Base-by-base conservation (phyloP, 1,284 basidiomycete species). In the Ganoderma lucidum region DNA sequence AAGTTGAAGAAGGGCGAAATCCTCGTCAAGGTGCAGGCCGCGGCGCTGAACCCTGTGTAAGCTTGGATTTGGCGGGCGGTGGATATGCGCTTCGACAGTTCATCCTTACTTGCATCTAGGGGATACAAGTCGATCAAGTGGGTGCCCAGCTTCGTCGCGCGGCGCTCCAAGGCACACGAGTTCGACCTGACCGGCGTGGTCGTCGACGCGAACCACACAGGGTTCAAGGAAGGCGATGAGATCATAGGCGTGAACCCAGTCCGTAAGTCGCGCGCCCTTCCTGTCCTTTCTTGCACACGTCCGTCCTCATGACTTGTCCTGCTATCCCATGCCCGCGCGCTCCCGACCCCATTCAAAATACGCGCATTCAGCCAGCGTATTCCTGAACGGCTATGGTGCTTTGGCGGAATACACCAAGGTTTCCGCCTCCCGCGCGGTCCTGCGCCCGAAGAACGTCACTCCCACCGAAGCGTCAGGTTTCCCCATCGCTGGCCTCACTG, bases 41-140 rank as follows among this genome's bases (percentile, higher is more conserved):
- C 85, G 0, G 90, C 90, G 1, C 80, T 93, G 53, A 94, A 94
- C 75, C 92, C 91, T 0, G 82, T 89, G 86, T 92, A 60, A 80
- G 73, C 85, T 79, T 32, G 23, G 14, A 17, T 19, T 35, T 3
- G 1, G 28, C 44, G 44, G 37, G n/a, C 6, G 70, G 10, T 14
- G 56, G 8, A 63, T 65, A 48, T 42, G 61, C 17, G 39, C 17
- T 37, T 23, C 6, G 53, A 6, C 6, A 53, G 35, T 48, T 63
- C 35, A 63, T 28, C 28, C 28, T n/a, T 9, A 28, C 5, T 35
- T 28, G 2, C 45, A 14, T 39, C n/a, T 61, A 88, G 86, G 53
- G 88, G 87, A 0, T 88, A 86, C 75, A 91, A 91, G 76, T 4
- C 88, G 1, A 86, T 91, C 84, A 79, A 78, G n/a, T 8, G 80